Evolutionary conservation across 2,329 filamentous ascomycete genomes (phyloP).

Genomic region (Aspergillus flavus): DNA sequence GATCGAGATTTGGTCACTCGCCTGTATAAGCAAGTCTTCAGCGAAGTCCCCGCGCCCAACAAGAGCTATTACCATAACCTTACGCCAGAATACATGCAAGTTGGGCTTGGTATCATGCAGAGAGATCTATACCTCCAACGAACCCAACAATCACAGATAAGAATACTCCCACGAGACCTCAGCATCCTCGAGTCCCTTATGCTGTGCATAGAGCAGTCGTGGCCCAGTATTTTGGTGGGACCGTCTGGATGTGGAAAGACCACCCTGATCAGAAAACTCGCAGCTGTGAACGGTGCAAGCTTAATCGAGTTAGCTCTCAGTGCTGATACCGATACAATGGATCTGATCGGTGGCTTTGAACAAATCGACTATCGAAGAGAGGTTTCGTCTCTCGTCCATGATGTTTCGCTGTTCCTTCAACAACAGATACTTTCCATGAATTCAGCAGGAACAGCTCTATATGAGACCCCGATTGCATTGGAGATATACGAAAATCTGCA

Average conservation of each 20-base stretch:
- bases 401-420: conserved; percentile 58
- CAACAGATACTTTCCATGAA: conserved; percentile 35
- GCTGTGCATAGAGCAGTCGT: conserved; percentile 80
- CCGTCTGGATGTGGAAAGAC: conserved; percentile 87
- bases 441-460: conserved; percentile 24
- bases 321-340: conserved; percentile 94
- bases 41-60: conserved; percentile 43
- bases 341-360: conserved; percentile 94
- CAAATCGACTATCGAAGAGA: conserved; percentile 82
- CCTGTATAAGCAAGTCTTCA: conserved; percentile 70
- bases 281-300: conserved; percentile 73
- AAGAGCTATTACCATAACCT: conserved; percentile 72
- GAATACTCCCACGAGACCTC: conserved; percentile 51
- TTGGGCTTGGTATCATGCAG: conserved; percentile 73
- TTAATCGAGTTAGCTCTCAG: conserved; percentile 87
- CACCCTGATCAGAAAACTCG: conserved; percentile 74
- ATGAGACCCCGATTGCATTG: conserved; percentile 29
- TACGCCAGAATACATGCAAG: conserved; percentile 67
- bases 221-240: conserved; percentile 88
- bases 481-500: conserved; percentile 37
- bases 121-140: conserved; percentile 55
- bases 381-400: conserved; percentile 62
- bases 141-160: conserved; percentile 35
- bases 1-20: conserved; percentile 69
- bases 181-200: conserved; percentile 81